Evolutionary conservation across 2,329 filamentous ascomycete species (phyloP), one percentile per base, ranked within the genome.

Genomic region (Pseudophaeomoniella oleicola): DNA sequence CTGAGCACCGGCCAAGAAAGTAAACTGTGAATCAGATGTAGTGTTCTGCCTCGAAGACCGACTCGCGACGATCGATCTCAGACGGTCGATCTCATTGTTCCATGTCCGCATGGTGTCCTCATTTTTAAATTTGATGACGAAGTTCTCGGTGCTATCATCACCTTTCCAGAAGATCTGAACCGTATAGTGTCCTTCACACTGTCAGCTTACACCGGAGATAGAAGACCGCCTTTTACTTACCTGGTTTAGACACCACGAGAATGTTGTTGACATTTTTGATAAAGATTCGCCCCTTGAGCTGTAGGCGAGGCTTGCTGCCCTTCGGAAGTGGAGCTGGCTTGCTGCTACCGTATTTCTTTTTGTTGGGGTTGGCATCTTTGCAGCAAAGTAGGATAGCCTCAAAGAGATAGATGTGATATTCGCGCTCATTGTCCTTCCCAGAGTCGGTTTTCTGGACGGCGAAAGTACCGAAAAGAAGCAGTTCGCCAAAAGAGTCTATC

Each of bases 91-190:
- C 30, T 83, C 77, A 5, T 67, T 66, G 17, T 81, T 79, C 90
- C 90, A 98, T 54, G 88, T 94, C 58, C 81, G 87, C 78, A 96
- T 86, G 11, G 71, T 76, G 46, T 94, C 86, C 56, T 98, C 90
- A 42, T 88, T 90, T 35, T 75, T 71, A 57, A 94, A 96, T 46
- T 84, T 83, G 53, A 98, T 93, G 49, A 88, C 78, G 56, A 98
- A 96, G 52, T 92, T 94, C 54, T 98, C 88, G 18, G 96, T 85
- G 3, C 84, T 85, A 0, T 87, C 85, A 45, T 96, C 88, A 19
- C 88, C 88, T 60, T 90, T 96, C 90, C 90, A 98, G 70, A 87
- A 94, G 38, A 98, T 96, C 54, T 96, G 88, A 42, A 94, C 83
- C 2, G 83, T 88, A 54, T 96, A 94, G 9, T 84, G 88, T 34